Evolutionary conservation across 306 rosid species (phyloP), one percentile per base, ranked within the genome.

Genomic region (Pterocarpus macrocarpus): DNA sequence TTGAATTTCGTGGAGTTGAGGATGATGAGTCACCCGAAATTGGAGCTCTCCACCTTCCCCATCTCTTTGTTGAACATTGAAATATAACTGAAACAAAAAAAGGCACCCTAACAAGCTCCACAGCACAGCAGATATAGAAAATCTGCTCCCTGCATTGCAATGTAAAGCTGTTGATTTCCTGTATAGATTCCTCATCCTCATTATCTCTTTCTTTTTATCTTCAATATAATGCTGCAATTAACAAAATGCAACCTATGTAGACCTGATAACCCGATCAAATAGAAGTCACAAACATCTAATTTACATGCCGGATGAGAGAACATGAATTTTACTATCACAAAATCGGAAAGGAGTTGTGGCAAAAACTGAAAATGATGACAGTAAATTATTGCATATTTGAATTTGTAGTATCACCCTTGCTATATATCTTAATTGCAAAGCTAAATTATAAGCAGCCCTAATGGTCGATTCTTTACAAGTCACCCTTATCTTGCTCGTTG

Each of bases 81-180:
- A 83, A 83, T 82, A 90, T 0, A 94, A 59, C 67, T 92, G 84
- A 75, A 94, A 76, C 89, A 90, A 74, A 72, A 94, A 76, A 75
- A 94, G 69, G 80, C 88, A 90, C 69, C 92, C 98, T 56, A 90
- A 85, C 79, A 90, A 86, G 92, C 94, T 89, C 96, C 97, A 92
- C 30, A 92, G 74, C 22, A 78, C 78, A 68, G 84, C 79, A 75
- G 88, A 88, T 28, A 17, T 75, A 66, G 90, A 88, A 78, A 88
- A 88, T 92, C 92, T 92, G 84, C 91, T 86, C 87, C 97, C 94
- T 84, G 94, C 92, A 92, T 88, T 82, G 92, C 95, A 89, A 90
- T 53, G 83, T 78, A 89, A 90, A 90, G 81, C 76, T 76, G 92
- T 89, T 85, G 98, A 88, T 86, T 92, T 92, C 89, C 90, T 82